phyloP scores from a whole-genome alignment of 768 basidiomycete species.

The Tephrocybe rancida region DNA sequence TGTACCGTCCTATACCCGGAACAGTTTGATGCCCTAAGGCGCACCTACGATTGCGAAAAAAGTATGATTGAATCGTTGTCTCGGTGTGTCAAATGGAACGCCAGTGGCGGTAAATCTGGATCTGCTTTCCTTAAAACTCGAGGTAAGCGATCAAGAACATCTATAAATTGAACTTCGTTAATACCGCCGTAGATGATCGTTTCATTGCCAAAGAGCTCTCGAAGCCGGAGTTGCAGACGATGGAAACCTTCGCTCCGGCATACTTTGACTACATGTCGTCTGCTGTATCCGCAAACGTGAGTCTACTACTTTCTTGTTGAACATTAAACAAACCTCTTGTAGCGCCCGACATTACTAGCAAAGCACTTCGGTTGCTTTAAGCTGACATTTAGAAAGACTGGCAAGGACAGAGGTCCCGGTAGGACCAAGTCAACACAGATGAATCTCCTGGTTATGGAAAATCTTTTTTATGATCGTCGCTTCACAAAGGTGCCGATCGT shows the following conservation, averaged over 20 bases:
- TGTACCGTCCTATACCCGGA: slow-evolving; percentile 96
- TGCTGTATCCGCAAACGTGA: slow-evolving; percentile 82
- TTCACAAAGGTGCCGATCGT: slow-evolving; percentile 72
- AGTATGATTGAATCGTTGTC: slow-evolving; percentile 94
- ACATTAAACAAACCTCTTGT: too few relatives aligned
- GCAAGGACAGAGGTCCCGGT: slow-evolving; percentile 63
- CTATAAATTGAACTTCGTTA: not conserved
- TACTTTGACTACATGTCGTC: slow-evolving; percentile 99
- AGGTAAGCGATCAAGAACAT: slow-evolving; percentile 48
- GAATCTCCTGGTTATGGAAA: slow-evolving; percentile 98
- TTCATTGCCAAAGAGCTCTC: slow-evolving; percentile 99
- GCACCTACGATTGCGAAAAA: slow-evolving; percentile 92
- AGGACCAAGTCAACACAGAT: slow-evolving; percentile 85
- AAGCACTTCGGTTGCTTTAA: slow-evolving; percentile 98
- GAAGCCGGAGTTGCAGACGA: slow-evolving; percentile 85
- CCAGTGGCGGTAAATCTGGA: slow-evolving; percentile 94
- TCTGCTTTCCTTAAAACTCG: slow-evolving; percentile 95
- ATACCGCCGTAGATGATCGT: slow-evolving; percentile 73
- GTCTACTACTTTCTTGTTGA: slow-evolving; percentile 28
- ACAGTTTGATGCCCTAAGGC: slow-evolving; percentile 91
- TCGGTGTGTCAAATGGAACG: slow-evolving; percentile 95
- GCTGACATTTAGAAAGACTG: slow-evolving; percentile 83
- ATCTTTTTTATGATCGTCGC: slow-evolving; percentile 89
- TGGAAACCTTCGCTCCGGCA: slow-evolving; percentile 95
- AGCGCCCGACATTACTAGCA: slow-evolving; percentile 94